Evolutionary conservation across 2,329 filamentous ascomycete species (phyloP).

Genomic region (Fusarium domesticum): DNA sequence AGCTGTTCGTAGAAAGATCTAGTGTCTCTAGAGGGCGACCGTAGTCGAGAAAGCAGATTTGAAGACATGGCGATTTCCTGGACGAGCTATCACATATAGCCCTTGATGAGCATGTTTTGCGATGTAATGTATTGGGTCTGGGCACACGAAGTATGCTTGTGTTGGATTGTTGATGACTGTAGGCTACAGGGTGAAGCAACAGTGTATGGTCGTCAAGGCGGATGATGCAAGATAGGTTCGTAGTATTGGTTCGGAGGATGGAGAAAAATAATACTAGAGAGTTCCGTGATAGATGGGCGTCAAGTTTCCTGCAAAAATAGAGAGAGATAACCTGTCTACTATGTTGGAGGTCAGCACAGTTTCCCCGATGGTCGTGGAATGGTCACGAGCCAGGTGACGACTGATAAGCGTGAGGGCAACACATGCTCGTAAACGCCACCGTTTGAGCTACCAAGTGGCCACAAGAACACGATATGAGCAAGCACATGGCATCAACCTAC

Average conservation of each 20-base stretch:
- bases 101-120: conserved; percentile 16
- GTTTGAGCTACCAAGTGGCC: too few species aligned
- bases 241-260: neutral
- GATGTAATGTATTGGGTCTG: conserved; percentile 1
- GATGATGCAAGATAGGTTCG: neutral
- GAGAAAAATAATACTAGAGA: neutral
- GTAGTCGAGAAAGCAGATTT: conserved; percentile 47
- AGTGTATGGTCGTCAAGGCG: neutral
- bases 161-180: neutral
- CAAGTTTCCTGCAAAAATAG: too few species aligned
- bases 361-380: conserved; percentile 4
- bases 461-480: too few species aligned
- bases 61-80: conserved; percentile 39
- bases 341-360: conserved; percentile 2
- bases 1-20: conserved; percentile 52
- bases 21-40: conserved; percentile 22
- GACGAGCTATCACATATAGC: conserved; percentile 8
- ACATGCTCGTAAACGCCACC: too few species aligned
- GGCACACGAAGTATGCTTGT: neutral
- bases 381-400: conserved; percentile 24
- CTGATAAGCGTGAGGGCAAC: too few species aligned
- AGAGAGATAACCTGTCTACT: neutral
- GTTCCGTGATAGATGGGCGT: too few species aligned
- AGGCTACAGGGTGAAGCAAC: neutral
- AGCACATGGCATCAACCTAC: too few species aligned